phyloP scores from a whole-genome alignment of 108 stramenopile genomes.

The Nitzschia palea region DNA sequence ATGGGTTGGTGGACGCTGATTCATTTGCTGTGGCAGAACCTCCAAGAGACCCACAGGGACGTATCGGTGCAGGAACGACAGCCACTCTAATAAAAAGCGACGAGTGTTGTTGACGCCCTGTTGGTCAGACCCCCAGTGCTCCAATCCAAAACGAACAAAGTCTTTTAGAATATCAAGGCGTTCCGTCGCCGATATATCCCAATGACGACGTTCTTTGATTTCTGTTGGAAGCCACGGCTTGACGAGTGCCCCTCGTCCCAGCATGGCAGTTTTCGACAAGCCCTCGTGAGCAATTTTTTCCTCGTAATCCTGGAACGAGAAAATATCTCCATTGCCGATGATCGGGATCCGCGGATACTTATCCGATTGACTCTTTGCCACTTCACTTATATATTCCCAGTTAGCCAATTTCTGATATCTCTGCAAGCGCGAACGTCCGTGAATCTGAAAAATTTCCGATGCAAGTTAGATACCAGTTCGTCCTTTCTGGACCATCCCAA shows the following conservation, averaged over 20 bases:
- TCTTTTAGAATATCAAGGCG: slow-evolving; percentile 93
- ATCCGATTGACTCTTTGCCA: slow-evolving; percentile 65
- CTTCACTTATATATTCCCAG: slow-evolving; percentile 93
- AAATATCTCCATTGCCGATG: slow-evolving; percentile 98
- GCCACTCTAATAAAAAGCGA: slow-evolving; percentile 96
- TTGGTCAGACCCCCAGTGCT: slow-evolving; percentile 97
- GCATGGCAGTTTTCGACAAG: slow-evolving; percentile 88
- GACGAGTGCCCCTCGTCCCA: slow-evolving; percentile 95
- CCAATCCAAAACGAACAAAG: slow-evolving; percentile 91
- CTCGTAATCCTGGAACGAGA: slow-evolving; percentile 88
- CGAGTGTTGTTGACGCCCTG: slow-evolving; percentile 94
- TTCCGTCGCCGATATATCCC: slow-evolving; percentile 95
- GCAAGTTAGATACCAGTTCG: slow-evolving; percentile 4
- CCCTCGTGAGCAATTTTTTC: slow-evolving; percentile 63
- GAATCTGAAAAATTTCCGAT: slow-evolving; percentile 74
- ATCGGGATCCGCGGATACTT: slow-evolving; percentile 73
- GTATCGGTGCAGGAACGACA: slow-evolving; percentile 95
- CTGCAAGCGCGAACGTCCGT: slow-evolving; percentile 92
- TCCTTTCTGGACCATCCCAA: not conserved
- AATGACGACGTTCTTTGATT: slow-evolving; percentile 92
- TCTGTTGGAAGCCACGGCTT: slow-evolving; percentile 99
- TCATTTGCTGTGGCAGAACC: slow-evolving; percentile 88
- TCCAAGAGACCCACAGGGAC: slow-evolving; percentile 93
- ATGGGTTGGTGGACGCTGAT: slow-evolving; percentile 86
- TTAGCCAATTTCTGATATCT: slow-evolving; percentile 92